Percentiles rank a stretch among this genome's conserved stretches.
Conservation (phyloP, 306 rosid species). For the Cucumis sativus region Cucumber_9930_V3 NC_026658.2:358501-359000, state of each 20-base stretch:
- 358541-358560: too few species aligned
- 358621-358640: neutral
- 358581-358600: too few species aligned
- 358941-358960: neutral
- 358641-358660: too few species aligned
- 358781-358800: neutral
- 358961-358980: conserved; percentile 1
- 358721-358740: neutral
- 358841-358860: neutral
- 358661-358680: too few species aligned
- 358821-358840: neutral
- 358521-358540: too few species aligned
- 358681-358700: neutral
- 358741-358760: neutral
- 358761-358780: neutral
- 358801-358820: neutral
- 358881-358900: neutral
- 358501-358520: too few species aligned
- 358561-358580: too few species aligned
- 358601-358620: too few species aligned
- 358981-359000: neutral
- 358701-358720: neutral
- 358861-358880: neutral
- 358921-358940: neutral
- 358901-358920: neutral